Evolutionary conservation across 2,329 filamentous ascomycete genomes (phyloP), one percentile per base, ranked within the genome.

Genomic region (Trichophyton schoenleinii): DNA sequence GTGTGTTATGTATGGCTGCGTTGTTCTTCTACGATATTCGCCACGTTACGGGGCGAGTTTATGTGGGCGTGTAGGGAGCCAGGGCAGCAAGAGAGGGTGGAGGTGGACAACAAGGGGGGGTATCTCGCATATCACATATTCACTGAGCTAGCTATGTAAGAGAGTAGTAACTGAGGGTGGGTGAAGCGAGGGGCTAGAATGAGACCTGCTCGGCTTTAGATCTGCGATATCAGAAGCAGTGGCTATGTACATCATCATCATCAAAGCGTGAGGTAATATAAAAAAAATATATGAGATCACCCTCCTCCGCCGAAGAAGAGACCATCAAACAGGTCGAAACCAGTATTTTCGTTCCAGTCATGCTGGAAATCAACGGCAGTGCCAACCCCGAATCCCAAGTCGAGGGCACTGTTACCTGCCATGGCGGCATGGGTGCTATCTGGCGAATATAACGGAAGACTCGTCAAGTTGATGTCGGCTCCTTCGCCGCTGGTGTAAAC

Each of bases 281-380:
- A 28, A 7, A 28, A 18, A 18, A 18, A 28, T 6, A 8, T 28
- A 22, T 13, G 11, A 18, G 1, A 34, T 55, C 28, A 55, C 28
- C 60, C 62, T 15, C 25, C 28, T 3, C 58, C 60, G 8, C 80
- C 80, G 71, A 82, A 82, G 69, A 81, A 82, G 68, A 79, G 82
- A 3, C 79, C 80, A 66, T 81, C 79, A 65, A 82, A 77, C 36
- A 82, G 66, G 73, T 81, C 79, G 66, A 77, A 75, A 57, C 74
- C 75, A 22, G 71, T 70, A 46, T 76, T 75, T 61, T 79, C 77
- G 59, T 73, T 76, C 76, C 77, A 78, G 66, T 79, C 77, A 69
- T 79, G 77, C 63, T 78, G 74, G 60, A 73, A 74, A 57, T 76
- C 76, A 59, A 75, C 70, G 1, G 73, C 72, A 72, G 75, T 73